phyloP scores from a whole-genome alignment of 2,329 filamentous ascomycete genomes.

The Cladosporium sp. region DNA sequence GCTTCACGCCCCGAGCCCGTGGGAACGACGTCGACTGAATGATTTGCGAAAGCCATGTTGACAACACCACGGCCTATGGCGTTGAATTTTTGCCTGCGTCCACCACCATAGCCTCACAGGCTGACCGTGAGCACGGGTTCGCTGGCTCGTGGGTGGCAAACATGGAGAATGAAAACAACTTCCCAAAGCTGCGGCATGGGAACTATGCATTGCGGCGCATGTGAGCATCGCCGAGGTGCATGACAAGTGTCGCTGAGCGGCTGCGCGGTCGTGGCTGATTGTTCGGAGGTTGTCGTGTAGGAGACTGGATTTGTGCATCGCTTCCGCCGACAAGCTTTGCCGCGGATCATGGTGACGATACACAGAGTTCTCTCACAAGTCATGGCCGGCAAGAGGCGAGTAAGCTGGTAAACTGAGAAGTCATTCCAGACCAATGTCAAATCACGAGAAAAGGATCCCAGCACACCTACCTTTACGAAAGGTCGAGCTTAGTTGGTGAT shows the following conservation, averaged over 20 bases:
- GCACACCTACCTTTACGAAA: not conserved
- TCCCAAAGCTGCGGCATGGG: no score
- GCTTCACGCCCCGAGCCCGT: slow-evolving; percentile 83
- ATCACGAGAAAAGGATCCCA: not conserved
- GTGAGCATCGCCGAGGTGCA: not conserved
- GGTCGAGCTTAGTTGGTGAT: not conserved
- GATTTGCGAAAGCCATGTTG: not conserved
- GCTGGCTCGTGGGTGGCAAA: not conserved
- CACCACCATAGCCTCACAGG: not conserved
- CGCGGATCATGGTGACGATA: no score
- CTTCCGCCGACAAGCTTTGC: not conserved
- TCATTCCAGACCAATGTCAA: not conserved
- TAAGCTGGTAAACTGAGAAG: not conserved
- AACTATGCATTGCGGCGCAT: no score
- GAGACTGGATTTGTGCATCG: not conserved
- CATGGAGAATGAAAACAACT: not conserved
- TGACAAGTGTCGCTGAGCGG: not conserved
- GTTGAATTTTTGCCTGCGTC: not conserved
- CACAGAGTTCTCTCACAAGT: not conserved
- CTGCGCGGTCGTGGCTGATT: not conserved
- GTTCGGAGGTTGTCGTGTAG: not conserved
- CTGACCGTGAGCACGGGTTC: not conserved
- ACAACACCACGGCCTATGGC: not conserved
- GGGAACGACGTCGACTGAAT: slow-evolving; percentile 33
- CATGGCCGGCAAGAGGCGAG: not conserved